These are phyloP conservation scores for Leishmania arabica DNA, from an alignment of 208 protist genomes.

Conservation along the genomic window DNA sequence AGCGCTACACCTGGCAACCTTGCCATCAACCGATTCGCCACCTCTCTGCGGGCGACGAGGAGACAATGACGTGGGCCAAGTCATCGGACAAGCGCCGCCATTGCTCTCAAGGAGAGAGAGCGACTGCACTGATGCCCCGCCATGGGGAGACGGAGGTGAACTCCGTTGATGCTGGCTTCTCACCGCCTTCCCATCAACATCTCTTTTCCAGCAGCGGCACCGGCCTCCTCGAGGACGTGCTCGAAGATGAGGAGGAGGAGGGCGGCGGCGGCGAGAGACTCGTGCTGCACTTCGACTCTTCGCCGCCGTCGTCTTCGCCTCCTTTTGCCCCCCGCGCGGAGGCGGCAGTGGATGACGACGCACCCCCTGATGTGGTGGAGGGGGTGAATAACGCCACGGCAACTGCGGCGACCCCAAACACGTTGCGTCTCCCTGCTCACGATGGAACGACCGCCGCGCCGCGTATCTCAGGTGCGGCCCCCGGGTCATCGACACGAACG, in stretches of 20 bases:
- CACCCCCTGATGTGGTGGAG: neutral
- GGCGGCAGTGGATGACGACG: neutral
- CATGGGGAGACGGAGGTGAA: neutral
- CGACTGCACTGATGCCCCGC: neutral
- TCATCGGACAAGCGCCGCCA: neutral
- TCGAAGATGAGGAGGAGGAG: neutral
- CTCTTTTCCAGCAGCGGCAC: conserved; percentile 7
- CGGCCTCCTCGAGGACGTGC: neutral
- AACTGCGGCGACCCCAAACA: neutral
- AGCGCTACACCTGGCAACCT: conserved; percentile 10
- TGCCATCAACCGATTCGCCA: neutral
- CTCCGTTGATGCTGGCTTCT: neutral
- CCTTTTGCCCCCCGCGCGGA: neutral
- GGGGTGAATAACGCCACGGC: neutral
- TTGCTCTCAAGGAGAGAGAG: neutral
- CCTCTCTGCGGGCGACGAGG: neutral
- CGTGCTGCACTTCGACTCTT: conserved; percentile 27
- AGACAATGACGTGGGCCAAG: neutral
- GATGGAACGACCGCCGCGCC: neutral
- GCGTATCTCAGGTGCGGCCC: neutral
- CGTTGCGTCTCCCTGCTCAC: neutral
- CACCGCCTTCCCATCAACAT: neutral
- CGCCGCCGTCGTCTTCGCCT: neutral
- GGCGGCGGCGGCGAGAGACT: conserved; percentile 10
- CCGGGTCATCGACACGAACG: neutral